Conservation (phyloP, 148 eudicot species). For the Selenicereus undatus region DNA sequence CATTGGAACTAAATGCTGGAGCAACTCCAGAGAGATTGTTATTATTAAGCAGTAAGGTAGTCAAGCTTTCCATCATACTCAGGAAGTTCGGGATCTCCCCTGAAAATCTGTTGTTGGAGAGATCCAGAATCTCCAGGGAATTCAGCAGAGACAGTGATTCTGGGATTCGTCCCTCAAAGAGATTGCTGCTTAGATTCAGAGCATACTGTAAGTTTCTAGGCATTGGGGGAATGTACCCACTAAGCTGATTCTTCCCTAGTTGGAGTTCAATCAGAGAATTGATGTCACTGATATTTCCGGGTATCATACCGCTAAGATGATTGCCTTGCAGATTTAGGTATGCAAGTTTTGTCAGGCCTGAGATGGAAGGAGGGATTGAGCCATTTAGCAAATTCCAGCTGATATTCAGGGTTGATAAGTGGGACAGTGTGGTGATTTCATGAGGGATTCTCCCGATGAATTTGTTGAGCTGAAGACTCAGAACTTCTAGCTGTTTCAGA, state of each 20-base stretch:
- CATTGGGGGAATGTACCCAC: conserved; percentile 54
- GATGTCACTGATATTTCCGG: conserved; percentile 37
- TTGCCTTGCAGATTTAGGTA: conserved; percentile 61
- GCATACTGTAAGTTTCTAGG: conserved; percentile 45
- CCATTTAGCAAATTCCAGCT: conserved; percentile 59
- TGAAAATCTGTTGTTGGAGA: conserved; percentile 58
- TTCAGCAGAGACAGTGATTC: conserved; percentile 26
- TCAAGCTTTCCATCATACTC: conserved; percentile 34
- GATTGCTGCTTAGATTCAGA: conserved; percentile 70
- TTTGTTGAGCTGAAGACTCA: conserved; percentile 62
- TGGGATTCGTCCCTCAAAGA: conserved; percentile 56
- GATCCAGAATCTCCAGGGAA: conserved; percentile 64
- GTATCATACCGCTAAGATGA: conserved; percentile 54
- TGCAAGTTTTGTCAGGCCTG: conserved; percentile 38
- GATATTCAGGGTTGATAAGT: conserved; percentile 49
- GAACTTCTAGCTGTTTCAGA: conserved; percentile 45
- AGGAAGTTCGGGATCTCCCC: conserved; percentile 54
- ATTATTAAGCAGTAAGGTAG: conserved; percentile 43
- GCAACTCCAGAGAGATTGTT: conserved; percentile 54
- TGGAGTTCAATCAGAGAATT: conserved; percentile 49
- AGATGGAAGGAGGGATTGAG: conserved; percentile 52
- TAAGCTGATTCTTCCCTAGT: conserved; percentile 54
- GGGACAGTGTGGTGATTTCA: conserved; percentile 35
- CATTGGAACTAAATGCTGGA: conserved; percentile 33
- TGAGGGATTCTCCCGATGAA: conserved; percentile 54